Evolutionary conservation across 305 asterid species (phyloP), one percentile per base, ranked within the genome.

Genomic region (Fraxinus latifolia): DNA sequence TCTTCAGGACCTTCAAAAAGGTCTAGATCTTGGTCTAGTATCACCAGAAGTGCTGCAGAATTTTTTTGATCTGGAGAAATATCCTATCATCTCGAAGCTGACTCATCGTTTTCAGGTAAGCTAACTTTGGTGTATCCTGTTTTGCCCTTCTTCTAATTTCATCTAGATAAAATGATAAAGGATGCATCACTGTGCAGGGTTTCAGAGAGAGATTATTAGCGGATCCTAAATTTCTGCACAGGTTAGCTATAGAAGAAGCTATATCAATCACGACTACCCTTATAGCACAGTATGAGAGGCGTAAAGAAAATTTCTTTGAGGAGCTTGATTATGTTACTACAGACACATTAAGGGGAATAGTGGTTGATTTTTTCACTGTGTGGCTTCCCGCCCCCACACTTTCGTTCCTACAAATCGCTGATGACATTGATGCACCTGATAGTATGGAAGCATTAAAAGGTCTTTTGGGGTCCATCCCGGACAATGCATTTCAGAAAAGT

Each of bases 301-400:
- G 97, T 31, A 93, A 93, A 88, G 98, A 86, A 83, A 92, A 83
- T 50, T 93, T 94, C 86, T 82, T 95, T 50, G 91, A 94, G 81
- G 99, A 95, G 90, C 85, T 94, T 50, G 99, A 95, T 88, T 95
- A 95, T 70, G 97, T 95, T 60, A 78, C 89, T 39, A 95, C 99
- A 2, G 99, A 95, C 75, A 89, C 97, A 7, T 31, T 88, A 50
- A 90, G 99, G 80, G 99, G 98, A 67, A 80, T 86, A 72, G 96
- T 95, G 37, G 99, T 95, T 15, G 99, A 95, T 82, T 94, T 95
- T 85, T 95, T 94, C 85, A 95, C 99, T 1, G 99, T 94, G 80
- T 95, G 99, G 99, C 96, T 95, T 87, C 99, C 98, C 23, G 99
- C 99, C 53, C 99, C 99, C 77, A 95, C 98, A 0, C 42, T 92